Evolutionary conservation across 768 basidiomycete species (phyloP), one percentile per base, ranked within the genome.

Genomic region (Lactifluus echinatus): DNA sequence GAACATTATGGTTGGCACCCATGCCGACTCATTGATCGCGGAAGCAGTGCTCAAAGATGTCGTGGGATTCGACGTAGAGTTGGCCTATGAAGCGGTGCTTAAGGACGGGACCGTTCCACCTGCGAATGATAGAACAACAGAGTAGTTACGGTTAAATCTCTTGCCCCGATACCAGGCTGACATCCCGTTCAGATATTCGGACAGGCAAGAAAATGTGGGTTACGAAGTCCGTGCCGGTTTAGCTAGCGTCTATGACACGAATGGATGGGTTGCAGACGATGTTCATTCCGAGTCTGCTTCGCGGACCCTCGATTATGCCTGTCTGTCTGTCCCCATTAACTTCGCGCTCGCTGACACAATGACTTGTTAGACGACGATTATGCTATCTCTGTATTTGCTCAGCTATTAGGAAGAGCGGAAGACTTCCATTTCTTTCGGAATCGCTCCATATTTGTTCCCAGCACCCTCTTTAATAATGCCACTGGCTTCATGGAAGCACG

Each of bases 401-500:
- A 8, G n/a, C 19, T 40, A 19, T 19, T 40, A 19, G n/a, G 39
- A 40, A 40, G 19, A 15, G 8, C 17, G 8, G 39, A 40, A 40
- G 39, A 40, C 8, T 40, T 15, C 39, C n/a, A 40, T 40, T 40
- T 40, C n/a, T 40, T 40, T 8, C 19, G 39, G 39, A 40, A 40
- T 40, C 39, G 39, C 39, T 40, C 39, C n/a, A 40, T 40, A 10
- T 68, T 69, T 2, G 75, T 73, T 10, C 81, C 86, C 0, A 84
- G 83, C 66, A 78, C 76, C 0, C 69, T 92, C 12, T 93, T 79
- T 73, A 92, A 91, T 63, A 52, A 73, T 12, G 72, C 71, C 1
- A 88, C 84, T 0, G 85, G 85, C 1, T 91, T 91, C 66, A 89
- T 93, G 85, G 87, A 91, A 65, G 89, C 87, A 0, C 76, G 84